A percentile compares a stretch with the other conserved stretches of the same genome.
Evolutionary conservation across 2,329 filamentous ascomycete genomes (phyloP).

Genomic region (Cytospora paraplurivora): DNA sequence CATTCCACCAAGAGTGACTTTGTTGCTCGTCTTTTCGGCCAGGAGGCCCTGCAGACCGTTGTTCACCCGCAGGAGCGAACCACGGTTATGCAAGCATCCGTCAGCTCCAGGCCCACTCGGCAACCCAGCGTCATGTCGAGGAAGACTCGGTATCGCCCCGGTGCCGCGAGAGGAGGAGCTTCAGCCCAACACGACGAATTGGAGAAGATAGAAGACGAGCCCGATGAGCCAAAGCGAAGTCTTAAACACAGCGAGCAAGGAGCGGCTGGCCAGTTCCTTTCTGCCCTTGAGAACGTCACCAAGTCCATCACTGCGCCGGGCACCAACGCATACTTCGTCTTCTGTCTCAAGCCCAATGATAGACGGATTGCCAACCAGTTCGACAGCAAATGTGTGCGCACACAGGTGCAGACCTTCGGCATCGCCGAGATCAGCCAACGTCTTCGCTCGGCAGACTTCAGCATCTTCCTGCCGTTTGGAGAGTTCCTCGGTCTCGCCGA

Average conservation of each 20-base stretch:
- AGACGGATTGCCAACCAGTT: constrained; percentile 97
- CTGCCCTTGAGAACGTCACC: constrained; percentile 85
- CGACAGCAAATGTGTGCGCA: constrained; percentile 96
- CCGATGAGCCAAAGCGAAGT: constrained; percentile 45
- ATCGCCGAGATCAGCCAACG: constrained; percentile 97
- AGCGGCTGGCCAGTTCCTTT: constrained; percentile 88
- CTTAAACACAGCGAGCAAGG: constrained; percentile 68
- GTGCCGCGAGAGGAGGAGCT: constrained; percentile 40
- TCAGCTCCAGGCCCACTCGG: constrained; percentile 92
- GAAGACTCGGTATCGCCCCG: constrained; percentile 59
- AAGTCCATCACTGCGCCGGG: constrained; percentile 80
- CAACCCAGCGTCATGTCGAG: constrained; percentile 89
- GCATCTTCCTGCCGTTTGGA: constrained; percentile 90
- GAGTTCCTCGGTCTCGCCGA: constrained; percentile 92
- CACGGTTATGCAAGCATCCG: constrained; percentile 92
- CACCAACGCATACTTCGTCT: constrained; percentile 93
- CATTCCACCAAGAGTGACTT: constrained; percentile 87
- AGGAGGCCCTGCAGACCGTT: constrained; percentile 88
- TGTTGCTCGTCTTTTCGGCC: constrained; percentile 88
- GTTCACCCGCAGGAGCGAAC: constrained; percentile 89
- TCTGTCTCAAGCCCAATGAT: constrained; percentile 97
- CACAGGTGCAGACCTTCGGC: constrained; percentile 91
- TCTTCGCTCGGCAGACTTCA: constrained; percentile 91
- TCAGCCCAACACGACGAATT: constrained; percentile 33
- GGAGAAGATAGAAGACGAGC: constrained; percentile 51